These are phyloP conservation scores for Eimeria maxima DNA, from an alignment of 169 alveolate genomes.

Conservation along the genomic window DNA sequence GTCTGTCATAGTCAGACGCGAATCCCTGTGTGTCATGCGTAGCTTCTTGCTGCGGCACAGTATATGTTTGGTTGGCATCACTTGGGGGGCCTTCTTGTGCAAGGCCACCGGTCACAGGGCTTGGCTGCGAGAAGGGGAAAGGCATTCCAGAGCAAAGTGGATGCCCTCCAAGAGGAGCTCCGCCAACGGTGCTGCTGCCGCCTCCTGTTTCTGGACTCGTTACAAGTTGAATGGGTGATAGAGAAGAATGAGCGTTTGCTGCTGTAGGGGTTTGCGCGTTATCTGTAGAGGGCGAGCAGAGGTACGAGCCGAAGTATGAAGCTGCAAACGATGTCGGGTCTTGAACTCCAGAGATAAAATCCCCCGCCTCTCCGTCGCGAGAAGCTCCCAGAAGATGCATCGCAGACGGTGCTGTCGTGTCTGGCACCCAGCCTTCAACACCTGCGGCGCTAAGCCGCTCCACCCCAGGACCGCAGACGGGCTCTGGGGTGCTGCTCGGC, in stretches of 20 bases:
- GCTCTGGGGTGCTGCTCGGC: slow-evolving; percentile 35
- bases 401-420: not conserved
- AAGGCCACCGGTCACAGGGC: slow-evolving; percentile 17
- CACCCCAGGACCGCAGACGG: not conserved
- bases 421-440: slow-evolving; percentile 42
- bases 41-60: not conserved
- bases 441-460: slow-evolving; percentile 13
- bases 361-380: slow-evolving; percentile 50
- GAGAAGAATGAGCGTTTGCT: not conserved
- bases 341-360: not conserved
- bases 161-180: slow-evolving; percentile 8
- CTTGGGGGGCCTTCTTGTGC: not conserved
- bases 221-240: slow-evolving; percentile 10
- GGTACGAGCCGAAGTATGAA: not conserved
- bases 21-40: slow-evolving; percentile 58
- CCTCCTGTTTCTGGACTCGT: not conserved
- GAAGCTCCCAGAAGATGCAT: slow-evolving; percentile 11
- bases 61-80: not conserved
- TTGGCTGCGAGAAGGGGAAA: slow-evolving; percentile 37
- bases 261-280: not conserved
- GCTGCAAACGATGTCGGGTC: slow-evolving; percentile 54
- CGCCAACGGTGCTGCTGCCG: slow-evolving; percentile 27
- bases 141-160: slow-evolving; percentile 14
- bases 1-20: slow-evolving; percentile 75
- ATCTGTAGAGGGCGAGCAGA: slow-evolving; percentile 32